Evolutionary conservation across 2,329 filamentous ascomycete species (phyloP), one percentile per base, ranked within the genome.

Genomic region (Chaetomium sp.): DNA sequence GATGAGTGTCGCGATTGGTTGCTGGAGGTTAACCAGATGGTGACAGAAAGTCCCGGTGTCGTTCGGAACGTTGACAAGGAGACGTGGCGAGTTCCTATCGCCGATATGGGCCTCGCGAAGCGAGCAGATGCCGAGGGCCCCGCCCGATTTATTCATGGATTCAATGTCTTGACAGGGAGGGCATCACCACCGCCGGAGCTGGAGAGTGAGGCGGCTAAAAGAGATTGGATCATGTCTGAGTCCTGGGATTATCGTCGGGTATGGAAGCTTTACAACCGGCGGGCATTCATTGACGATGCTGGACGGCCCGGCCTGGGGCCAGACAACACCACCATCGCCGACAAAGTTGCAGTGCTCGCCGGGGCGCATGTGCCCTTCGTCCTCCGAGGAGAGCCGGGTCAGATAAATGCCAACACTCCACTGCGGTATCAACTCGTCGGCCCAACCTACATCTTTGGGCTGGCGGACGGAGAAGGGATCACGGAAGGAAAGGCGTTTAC

Each of bases 401-500:
- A 42, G 5, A 42, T 42, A 16, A 42, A 16, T 19, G 2, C 57
- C 9, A 4, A 3, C n/a, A 12, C n/a, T 42, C 16, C 38, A 4
- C 38, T 16, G 1, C 38, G 38, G 38, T n/a, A 63, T 49, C 60
- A 47, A n/a, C 4, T 66, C 8, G 7, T 66, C 2, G 61, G 60
- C 1, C 33, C 64, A 21, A 47, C 51, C 2, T 66, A 64, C 12
- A 19, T 61, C 23, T 23, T 29, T 23, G 60, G 60, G 27, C 29
- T 66, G 42, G 60, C 63, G 51, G 60, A 63, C 21, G 64, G 64
- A 10, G 64, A 60, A 38, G 60, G 21, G 10, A 31, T 55, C 38
- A 19, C 16, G 16, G 38, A n/a, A 19, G 38, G 16, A n/a, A 42
- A 42, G 16, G 5, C 16, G 16, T 42, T 42, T 16, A n/a, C 4